Evolutionary conservation across 2,329 filamentous ascomycete species (phyloP), one percentile per base, ranked within the genome.

Genomic region (Botrytis deweyae): DNA sequence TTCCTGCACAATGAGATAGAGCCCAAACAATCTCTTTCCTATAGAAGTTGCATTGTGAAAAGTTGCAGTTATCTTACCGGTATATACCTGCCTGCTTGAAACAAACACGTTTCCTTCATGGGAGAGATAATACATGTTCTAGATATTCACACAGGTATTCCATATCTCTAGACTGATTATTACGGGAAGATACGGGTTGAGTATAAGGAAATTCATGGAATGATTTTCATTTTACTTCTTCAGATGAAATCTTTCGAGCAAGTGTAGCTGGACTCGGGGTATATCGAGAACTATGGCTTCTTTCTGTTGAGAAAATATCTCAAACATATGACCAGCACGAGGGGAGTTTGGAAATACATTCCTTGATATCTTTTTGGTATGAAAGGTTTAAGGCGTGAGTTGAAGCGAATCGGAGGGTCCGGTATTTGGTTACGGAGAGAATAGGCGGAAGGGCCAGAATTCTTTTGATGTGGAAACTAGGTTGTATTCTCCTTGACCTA

Each of bases 241-340:
- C n/a, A n/a, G n/a, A n/a, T n/a, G n/a, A n/a, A n/a, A n/a, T n/a
- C n/a, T 52, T 55, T 52, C 1, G 10, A 22, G 0, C 1, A 5
- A 20, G 38, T 1, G n/a, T 3, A n/a, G 22, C 33, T n/a, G 29
- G 29, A 40, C 18, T 18, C 12, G 12, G 61, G 14, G 40, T n/a
- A 36, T 9, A 7, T 49, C 0, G n/a, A 0, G n/a, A 22, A 20
- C 10, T 25, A 2, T 36, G 1, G 4, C 7, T 33, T 66, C 20
- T 36, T 66, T 3, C 8, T 4, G 25, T 8, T 36, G 22, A 18
- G 20, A 0, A 16, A 36, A 33, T 36, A 14, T 10, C 14, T 25
- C 29, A 14, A 33, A 5, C 12, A 38, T 8, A 22, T n/a, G 33
- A 4, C 33, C 29, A n/a, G 44, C 46, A 66, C 16, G 18, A 25